These are phyloP conservation scores for Vanilla planifolia DNA, from an alignment of 106 monocot genomes.

Conservation along the genomic window DNA sequence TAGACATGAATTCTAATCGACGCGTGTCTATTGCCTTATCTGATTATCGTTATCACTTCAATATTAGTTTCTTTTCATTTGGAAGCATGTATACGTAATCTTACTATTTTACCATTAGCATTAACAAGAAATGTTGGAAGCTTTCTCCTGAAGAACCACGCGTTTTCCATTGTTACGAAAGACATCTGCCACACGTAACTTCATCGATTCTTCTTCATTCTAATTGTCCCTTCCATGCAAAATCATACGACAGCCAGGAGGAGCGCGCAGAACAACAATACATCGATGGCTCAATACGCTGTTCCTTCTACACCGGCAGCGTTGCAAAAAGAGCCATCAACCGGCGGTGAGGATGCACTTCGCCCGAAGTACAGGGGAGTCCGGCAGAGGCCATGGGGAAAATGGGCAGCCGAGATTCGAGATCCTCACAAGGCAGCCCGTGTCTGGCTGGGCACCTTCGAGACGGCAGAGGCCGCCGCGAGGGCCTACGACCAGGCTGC, in stretches of 20 bases:
- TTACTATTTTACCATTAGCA: too few species aligned
- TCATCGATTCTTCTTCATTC: too few species aligned
- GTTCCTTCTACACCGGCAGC: not conserved
- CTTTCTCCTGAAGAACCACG: too few species aligned
- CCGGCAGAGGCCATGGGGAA: slow-evolving; percentile 67
- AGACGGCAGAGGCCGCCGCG: slow-evolving; percentile 56
- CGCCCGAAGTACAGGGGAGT: slow-evolving; percentile 48
- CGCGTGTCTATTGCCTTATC: too few species aligned
- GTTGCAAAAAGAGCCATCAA: not conserved
- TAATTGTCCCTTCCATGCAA: not conserved
- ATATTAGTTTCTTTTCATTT: too few species aligned
- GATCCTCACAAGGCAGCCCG: slow-evolving; percentile 63
- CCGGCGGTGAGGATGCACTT: slow-evolving; percentile 4
- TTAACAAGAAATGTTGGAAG: too few species aligned
- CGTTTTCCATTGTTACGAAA: too few species aligned
- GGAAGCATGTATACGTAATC: too few species aligned
- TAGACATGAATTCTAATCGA: too few species aligned
- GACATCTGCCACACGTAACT: too few species aligned
- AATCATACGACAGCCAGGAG: not conserved
- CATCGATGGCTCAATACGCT: not conserved
- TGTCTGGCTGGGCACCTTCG: slow-evolving; percentile 71
- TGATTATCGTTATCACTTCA: too few species aligned
- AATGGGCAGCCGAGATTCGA: slow-evolving; percentile 71
- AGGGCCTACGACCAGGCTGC: slow-evolving; percentile 63
- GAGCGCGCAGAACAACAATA: not conserved